phyloP scores from a whole-genome alignment of 176 grass and related monocot genomes.

The Eleusine indica region DNA sequence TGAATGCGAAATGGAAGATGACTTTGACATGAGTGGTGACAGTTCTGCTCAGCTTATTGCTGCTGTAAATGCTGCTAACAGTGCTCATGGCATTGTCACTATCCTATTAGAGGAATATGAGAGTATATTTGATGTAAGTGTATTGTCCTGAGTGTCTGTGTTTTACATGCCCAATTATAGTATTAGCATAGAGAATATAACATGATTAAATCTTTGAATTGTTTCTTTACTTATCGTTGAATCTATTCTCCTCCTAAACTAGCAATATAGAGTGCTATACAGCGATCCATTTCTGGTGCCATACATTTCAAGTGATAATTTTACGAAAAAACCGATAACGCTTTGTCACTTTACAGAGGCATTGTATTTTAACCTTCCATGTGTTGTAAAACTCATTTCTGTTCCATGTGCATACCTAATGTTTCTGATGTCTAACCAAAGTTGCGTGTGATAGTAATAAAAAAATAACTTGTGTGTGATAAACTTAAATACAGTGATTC shows the following conservation, averaged over 20 bases:
- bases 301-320: neutral
- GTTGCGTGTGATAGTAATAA: neutral
- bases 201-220: constrained; percentile 7
- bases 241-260: constrained; percentile 11
- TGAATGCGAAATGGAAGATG: constrained; percentile 99
- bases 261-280: neutral
- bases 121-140: constrained; percentile 88
- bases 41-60: constrained; percentile 96
- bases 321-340: neutral
- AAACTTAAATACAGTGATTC: neutral
- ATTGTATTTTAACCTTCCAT: constrained; percentile 16
- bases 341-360: neutral
- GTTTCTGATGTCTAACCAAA: neutral
- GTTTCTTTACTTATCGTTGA: neutral
- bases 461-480: neutral
- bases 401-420: constrained; percentile 7
- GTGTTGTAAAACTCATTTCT: neutral
- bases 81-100: constrained; percentile 89
- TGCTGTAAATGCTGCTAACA: constrained; percentile 96
- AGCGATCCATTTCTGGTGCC: neutral
- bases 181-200: constrained; percentile 28
- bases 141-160: constrained; percentile 21
- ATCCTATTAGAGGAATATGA: constrained; percentile 91
- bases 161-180: neutral
- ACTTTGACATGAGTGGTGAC: constrained; percentile 72